phyloP scores from a whole-genome alignment of 2,329 filamentous ascomycete species.

The Colletotrichum sp. region DNA sequence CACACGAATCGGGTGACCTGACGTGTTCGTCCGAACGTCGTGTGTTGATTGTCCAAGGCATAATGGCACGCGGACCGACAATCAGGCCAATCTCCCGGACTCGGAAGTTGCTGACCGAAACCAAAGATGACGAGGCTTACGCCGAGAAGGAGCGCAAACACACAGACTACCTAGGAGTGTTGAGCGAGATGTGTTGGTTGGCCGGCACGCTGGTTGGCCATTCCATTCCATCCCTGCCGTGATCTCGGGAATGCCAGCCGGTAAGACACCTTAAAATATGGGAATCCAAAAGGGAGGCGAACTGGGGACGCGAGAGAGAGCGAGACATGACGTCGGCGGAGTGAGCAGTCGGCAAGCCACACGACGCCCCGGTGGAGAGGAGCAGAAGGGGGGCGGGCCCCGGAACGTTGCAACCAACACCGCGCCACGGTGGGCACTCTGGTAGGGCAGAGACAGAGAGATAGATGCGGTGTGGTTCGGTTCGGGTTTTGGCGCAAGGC shows the following conservation, averaged over 20 bases:
- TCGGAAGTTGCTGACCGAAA: not conserved
- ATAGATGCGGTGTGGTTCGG: too few relatives aligned
- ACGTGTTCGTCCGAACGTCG: not conserved
- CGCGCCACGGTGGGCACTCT: not conserved
- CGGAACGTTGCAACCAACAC: not conserved
- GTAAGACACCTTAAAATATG: not conserved
- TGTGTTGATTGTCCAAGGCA: not conserved
- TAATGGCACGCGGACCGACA: not conserved
- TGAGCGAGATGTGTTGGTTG: not conserved
- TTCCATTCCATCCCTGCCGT: not conserved
- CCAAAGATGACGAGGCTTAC: not conserved
- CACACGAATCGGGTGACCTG: not conserved
- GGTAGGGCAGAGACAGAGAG: not conserved
- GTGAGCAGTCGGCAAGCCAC: not conserved
- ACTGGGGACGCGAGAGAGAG: not conserved
- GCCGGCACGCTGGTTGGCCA: not conserved
- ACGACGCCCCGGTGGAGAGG: not conserved
- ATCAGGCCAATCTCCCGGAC: not conserved
- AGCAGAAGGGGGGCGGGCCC: not conserved
- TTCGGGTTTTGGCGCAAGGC: not conserved
- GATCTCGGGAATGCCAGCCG: not conserved
- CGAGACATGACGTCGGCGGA: not conserved
- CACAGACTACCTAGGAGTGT: not conserved
- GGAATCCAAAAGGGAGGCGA: not conserved
- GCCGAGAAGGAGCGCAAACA: not conserved